These are phyloP conservation scores for Sanghuangporus baumii DNA, from an alignment of 1,284 basidiomycete species.

Conservation along the genomic window DNA sequence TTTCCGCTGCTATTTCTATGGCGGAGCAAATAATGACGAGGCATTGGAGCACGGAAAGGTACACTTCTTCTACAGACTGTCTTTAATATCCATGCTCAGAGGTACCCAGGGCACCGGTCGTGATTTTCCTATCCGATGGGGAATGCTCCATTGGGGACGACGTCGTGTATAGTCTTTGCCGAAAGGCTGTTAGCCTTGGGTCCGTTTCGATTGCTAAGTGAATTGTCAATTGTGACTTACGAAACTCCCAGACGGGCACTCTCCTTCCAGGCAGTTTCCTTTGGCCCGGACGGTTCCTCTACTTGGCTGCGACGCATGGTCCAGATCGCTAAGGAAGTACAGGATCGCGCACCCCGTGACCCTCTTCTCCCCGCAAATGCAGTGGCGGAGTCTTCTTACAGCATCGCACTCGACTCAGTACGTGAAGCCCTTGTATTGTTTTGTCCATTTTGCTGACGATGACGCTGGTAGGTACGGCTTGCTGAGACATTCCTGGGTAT, in stretches of 20 bases:
- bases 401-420: conserved; percentile 50
- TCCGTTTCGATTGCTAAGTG: conserved; percentile 23
- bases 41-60: conserved; percentile 56
- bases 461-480: conserved; percentile 39
- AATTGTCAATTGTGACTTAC: not conserved
- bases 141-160: conserved; percentile 38
- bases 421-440: not conserved
- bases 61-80: not conserved
- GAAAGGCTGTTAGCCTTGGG: conserved; percentile 44
- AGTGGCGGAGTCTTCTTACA: conserved; percentile 43
- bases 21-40: conserved; percentile 38
- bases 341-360: conserved; percentile 42
- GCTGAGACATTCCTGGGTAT: conserved; percentile 59
- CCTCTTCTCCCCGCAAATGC: conserved; percentile 34
- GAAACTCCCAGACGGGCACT: conserved; percentile 40
- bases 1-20: conserved; percentile 34
- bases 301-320: conserved; percentile 44
- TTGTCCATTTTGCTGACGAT: too few relatives aligned
- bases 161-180: conserved; percentile 41
- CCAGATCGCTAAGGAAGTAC: conserved; percentile 44
- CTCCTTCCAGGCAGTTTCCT: conserved; percentile 56
- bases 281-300: conserved; percentile 37
- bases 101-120: conserved; percentile 42
- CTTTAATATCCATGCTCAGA: not conserved
- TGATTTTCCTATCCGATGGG: conserved; percentile 63